Base-by-base conservation (phyloP, 371 early-diverging fungal species). In the Mucor saturninus region DNA sequence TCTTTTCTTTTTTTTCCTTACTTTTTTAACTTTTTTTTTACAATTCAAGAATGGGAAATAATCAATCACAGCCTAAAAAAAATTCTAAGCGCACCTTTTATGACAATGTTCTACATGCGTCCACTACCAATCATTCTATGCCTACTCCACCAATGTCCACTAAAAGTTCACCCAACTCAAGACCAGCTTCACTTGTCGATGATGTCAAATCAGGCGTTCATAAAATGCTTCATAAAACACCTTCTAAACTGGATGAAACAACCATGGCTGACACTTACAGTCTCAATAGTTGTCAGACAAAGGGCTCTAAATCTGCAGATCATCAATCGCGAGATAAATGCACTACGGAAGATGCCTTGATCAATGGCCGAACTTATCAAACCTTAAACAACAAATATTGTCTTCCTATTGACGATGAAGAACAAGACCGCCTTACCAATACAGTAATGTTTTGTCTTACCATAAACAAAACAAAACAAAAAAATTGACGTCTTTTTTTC, bases 361-460 rank as follows among this genome's bases (percentile, higher is more conserved):
- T 50, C 30, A 50, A 55, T 52, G 51, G 40, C 15, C 29, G 40
- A 52, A 42, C 21, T 5, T 43, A 31, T 52, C 52, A 32, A 57
- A 59, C 54, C 10, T 29, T 13, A 56, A 65, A 54, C 67, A 40
- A 26, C 0, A 72, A 65, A 54, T 73, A 74, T 31, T 58, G 56
- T 9, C 38, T 74, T 40, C 73, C 74, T 0, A 59, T 65, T 29
- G 74, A 75, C 32, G 76, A 77, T 28, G 31, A 59, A 49, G 76
- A 74, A 37, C 72, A 73, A 57, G 81, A 80, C 52, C 56, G 76
- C 26, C 54, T 76, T 14, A 68, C 72, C 13, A 64, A 71, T 45
- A 56, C 69, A 35, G 81, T 80, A 21, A 69, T 54, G 62, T 54
- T 39, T 43, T 21, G 21, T 14, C 2, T 5, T 38, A 54, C 26